A percentile compares a stretch with the other conserved stretches of the same genome.
Evolutionary conservation across 805 yeast species (phyloP).

Genomic region (Metschnikowia rubicola): DNA sequence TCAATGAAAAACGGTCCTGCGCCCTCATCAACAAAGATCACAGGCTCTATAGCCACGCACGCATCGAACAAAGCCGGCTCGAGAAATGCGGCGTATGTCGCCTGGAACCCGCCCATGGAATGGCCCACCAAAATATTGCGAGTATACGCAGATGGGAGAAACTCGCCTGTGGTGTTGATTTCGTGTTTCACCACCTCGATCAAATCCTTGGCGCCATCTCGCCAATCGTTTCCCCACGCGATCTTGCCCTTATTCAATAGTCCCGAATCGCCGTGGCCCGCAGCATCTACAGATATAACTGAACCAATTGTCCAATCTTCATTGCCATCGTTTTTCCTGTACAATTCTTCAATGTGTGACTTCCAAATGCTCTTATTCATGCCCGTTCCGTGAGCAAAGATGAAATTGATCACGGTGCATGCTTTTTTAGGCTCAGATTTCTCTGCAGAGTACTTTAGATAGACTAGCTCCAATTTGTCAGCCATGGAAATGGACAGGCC

Average conservation of each 20-base stretch:
- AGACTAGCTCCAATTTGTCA: slow-evolving; percentile 48
- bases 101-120: slow-evolving; percentile 67
- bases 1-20: slow-evolving; percentile 16
- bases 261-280: slow-evolving; percentile 69
- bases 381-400: slow-evolving; percentile 63
- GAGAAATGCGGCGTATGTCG: slow-evolving; percentile 44
- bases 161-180: slow-evolving; percentile 29
- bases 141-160: slow-evolving; percentile 28
- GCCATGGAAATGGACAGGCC: slow-evolving; percentile 39
- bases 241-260: slow-evolving; percentile 50
- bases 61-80: slow-evolving; percentile 55
- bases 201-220: slow-evolving; percentile 63
- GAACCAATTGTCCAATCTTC: slow-evolving; percentile 40
- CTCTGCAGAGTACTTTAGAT: slow-evolving; percentile 40
- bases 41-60: slow-evolving; percentile 60
- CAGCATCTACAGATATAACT: slow-evolving; percentile 55
- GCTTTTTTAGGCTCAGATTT: slow-evolving; percentile 11
- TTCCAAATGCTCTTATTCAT: slow-evolving; percentile 66
- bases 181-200: slow-evolving; percentile 43
- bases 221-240: slow-evolving; percentile 59
- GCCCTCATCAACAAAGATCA: slow-evolving; percentile 31
- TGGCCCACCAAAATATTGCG: slow-evolving; percentile 60
- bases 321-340: slow-evolving; percentile 23
- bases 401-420: slow-evolving; percentile 40
- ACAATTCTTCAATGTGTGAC: slow-evolving; percentile 47